A percentile compares a stretch with the other conserved stretches of the same genome.
Evolutionary conservation across 768 basidiomycete genomes (phyloP).

Genomic region (Thelephora ganbajun): DNA sequence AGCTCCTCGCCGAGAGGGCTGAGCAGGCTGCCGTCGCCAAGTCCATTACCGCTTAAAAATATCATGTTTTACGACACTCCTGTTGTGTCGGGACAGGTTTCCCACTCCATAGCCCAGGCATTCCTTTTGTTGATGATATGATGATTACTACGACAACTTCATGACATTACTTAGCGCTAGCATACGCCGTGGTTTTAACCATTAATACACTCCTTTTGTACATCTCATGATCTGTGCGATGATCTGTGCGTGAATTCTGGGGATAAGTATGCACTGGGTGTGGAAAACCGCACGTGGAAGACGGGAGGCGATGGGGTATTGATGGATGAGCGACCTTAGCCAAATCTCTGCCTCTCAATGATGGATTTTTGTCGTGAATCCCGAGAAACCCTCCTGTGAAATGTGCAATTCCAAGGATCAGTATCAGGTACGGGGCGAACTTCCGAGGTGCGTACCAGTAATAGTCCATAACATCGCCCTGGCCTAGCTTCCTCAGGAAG

Average conservation of each 20-base stretch:
- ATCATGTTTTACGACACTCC: no score
- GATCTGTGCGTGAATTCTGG: slow-evolving; percentile 18
- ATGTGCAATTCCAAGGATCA: background rate
- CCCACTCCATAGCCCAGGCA: no score
- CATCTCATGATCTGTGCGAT: slow-evolving; percentile 41
- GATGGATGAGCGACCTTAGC: slow-evolving; percentile 19
- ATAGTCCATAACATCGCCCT: slow-evolving; percentile 85
- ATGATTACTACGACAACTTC: no score
- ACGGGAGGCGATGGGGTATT: no score
- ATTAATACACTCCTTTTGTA: slow-evolving; percentile 9
- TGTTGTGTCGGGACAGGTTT: no score
- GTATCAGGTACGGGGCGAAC: background rate
- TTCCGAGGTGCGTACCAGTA: slow-evolving; percentile 52
- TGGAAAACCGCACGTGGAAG: no score
- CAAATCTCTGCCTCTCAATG: slow-evolving; percentile 56
- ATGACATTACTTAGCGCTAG: no score
- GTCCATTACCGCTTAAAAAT: no score
- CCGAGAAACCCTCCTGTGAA: slow-evolving; percentile 55
- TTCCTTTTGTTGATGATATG: no score
- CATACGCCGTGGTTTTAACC: no score
- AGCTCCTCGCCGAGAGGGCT: background rate
- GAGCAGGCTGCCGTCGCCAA: no score
- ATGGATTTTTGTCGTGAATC: slow-evolving; percentile 60
- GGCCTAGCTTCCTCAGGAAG: slow-evolving; percentile 83
- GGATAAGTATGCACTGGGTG: background rate